Percentiles rank a stretch among this genome's conserved stretches.
Conservation (phyloP, 352 stramenopile species). For the Phytophthora vignae region DNA sequence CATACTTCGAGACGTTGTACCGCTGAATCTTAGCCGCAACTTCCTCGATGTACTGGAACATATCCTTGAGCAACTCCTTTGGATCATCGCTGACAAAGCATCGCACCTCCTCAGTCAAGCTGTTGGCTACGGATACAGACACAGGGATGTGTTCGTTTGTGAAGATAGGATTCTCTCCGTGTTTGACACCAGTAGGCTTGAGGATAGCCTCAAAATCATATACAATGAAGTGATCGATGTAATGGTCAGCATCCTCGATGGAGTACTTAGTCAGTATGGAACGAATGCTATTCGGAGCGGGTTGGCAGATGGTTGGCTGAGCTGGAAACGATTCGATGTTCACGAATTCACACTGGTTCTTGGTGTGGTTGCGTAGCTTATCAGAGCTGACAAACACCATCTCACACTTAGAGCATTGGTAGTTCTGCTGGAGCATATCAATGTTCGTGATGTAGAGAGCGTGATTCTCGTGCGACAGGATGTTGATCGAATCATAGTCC, state of each 20-base stretch:
- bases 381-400: constrained; percentile 7
- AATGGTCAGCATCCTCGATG: constrained; percentile 5
- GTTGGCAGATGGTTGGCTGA: constrained; percentile 1
- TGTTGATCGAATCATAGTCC: not conserved
- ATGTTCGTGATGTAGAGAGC: not conserved
- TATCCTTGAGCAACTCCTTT: not conserved
- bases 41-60: not conserved
- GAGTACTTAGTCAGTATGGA: constrained; percentile 8
- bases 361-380: not conserved
- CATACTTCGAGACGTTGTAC: constrained; percentile 4
- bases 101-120: not conserved
- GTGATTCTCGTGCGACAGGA: constrained; percentile 4
- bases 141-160: constrained; percentile 8
- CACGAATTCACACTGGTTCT: constrained; percentile 4
- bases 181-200: not conserved
- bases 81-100: constrained; percentile 10
- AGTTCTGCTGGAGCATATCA: constrained; percentile 7
- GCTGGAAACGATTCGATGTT: constrained; percentile 1
- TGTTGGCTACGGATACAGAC: constrained; percentile 5
- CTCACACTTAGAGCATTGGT: constrained; percentile 7
- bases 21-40: not conserved
- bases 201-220: not conserved
- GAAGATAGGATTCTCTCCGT: constrained; percentile 7
- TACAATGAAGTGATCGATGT: constrained; percentile 11
- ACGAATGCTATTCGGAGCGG: not conserved